Conservation (phyloP, 768 basidiomycete genomes). For the Lactifluus rugatus region DNA sequence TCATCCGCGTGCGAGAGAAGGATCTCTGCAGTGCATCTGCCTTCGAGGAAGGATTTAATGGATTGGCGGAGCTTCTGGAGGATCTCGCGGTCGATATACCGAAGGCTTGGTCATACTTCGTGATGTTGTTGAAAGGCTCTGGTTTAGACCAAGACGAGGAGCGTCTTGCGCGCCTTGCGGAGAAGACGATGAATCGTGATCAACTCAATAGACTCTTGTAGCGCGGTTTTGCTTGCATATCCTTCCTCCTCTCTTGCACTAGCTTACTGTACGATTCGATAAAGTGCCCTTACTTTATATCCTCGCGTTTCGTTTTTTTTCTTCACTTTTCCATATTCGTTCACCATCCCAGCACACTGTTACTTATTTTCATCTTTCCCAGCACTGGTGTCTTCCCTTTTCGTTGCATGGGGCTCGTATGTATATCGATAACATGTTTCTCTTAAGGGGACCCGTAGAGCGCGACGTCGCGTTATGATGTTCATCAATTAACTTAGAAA, state of each 20-base stretch:
- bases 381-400: neutral
- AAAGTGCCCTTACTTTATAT: constrained; percentile 11
- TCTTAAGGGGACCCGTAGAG: neutral
- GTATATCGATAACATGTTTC: constrained; percentile 9
- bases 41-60: constrained; percentile 67
- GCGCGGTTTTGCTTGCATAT: constrained; percentile 10
- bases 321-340: constrained; percentile 12
- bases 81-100: constrained; percentile 89
- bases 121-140: constrained; percentile 62
- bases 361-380: constrained; percentile 1
- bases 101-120: constrained; percentile 69
- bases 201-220: constrained; percentile 36
- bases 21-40: constrained; percentile 45
- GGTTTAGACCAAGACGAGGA: constrained; percentile 50
- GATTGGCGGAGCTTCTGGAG: constrained; percentile 68
- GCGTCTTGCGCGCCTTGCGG: constrained; percentile 43
- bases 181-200: constrained; percentile 52
- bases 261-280: constrained; percentile 18
- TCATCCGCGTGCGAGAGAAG: constrained; percentile 52
- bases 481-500: no score
- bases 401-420: neutral
- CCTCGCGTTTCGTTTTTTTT: constrained; percentile 7
- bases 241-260: constrained; percentile 6
- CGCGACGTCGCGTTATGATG: neutral
- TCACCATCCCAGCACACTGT: constrained; percentile 7